These are phyloP conservation scores for Cryptococcus sp. DNA, from an alignment of 1,284 basidiomycete genomes.

Conservation along the genomic window DNA sequence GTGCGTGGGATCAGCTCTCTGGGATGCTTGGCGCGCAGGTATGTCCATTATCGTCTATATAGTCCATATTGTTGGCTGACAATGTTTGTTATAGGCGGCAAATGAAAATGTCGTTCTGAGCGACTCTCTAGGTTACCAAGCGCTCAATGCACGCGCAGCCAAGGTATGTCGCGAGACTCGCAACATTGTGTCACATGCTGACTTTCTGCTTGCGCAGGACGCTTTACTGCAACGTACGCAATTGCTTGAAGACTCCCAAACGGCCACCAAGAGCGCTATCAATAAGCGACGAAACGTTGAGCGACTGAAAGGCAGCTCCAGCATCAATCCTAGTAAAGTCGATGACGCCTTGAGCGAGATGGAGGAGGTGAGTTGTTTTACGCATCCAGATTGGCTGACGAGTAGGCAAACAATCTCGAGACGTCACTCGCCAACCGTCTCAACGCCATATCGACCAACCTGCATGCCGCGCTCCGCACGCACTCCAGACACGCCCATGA, in stretches of 20 bases:
- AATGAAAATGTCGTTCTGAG: constrained; percentile 90
- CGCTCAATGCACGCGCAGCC: constrained; percentile 88
- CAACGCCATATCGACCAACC: constrained; percentile 84
- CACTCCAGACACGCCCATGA: constrained; percentile 84
- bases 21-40: constrained; percentile 79
- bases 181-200: not conserved
- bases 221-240: constrained; percentile 80
- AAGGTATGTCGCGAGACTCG: constrained; percentile 56
- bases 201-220: constrained; percentile 56
- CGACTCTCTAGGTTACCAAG: constrained; percentile 89
- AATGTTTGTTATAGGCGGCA: constrained; percentile 58
- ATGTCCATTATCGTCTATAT: constrained; percentile 10
- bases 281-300: constrained; percentile 87
- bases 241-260: constrained; percentile 87
- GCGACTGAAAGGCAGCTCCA: constrained; percentile 81
- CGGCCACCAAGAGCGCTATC: constrained; percentile 85
- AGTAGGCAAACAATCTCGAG: constrained; percentile 78
- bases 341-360: constrained; percentile 92
- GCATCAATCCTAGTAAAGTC: constrained; percentile 79
- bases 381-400: not conserved
- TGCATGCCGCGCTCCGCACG: constrained; percentile 76
- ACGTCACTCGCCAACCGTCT: constrained; percentile 75
- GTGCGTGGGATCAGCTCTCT: constrained; percentile 78
- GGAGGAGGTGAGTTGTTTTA: constrained; percentile 72
- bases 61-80: not conserved